These are phyloP conservation scores for Boletales sp. DNA, from an alignment of 768 basidiomycete species.

Conservation along the genomic window DNA sequence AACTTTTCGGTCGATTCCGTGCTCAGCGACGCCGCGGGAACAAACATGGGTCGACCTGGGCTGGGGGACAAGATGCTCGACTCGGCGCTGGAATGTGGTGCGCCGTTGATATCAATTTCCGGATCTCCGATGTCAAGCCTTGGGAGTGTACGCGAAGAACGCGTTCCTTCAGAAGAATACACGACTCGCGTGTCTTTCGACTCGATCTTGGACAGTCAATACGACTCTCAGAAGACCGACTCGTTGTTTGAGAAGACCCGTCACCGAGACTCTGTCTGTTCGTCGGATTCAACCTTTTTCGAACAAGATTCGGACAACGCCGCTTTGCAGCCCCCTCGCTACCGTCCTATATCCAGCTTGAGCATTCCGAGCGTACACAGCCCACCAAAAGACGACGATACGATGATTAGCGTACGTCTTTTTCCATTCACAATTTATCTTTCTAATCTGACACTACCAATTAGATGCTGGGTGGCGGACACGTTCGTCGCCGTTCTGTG, in stretches of 20 bases:
- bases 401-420: conserved; percentile 71
- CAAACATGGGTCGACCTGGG: conserved; percentile 63
- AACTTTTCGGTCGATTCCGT: conserved; percentile 63
- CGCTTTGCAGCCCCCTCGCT: conserved; percentile 45
- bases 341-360: conserved; percentile 62
- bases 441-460: neutral
- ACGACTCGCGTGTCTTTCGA: conserved; percentile 48
- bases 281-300: conserved; percentile 60
- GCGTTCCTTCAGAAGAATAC: conserved; percentile 13
- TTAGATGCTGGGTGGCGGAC: conserved; percentile 79
- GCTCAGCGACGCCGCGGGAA: conserved; percentile 57
- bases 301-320: conserved; percentile 38
- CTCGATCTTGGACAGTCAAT: conserved; percentile 60
- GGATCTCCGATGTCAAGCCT: conserved; percentile 57
- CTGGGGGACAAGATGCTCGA: conserved; percentile 89
- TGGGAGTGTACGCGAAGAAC: conserved; percentile 14
- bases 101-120: conserved; percentile 59
- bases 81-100: conserved; percentile 46
- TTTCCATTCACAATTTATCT: neutral
- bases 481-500: conserved; percentile 64
- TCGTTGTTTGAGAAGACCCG: conserved; percentile 65
- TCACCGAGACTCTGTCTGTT: conserved; percentile 42
- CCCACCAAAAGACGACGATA: conserved; percentile 66
- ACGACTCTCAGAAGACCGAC: conserved; percentile 38
- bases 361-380: conserved; percentile 50